Percentiles rank a stretch among this genome's conserved stretches.
Conservation (phyloP, 495 filamentous ascomycete species). For the Baudoinia panamericana region DNA sequence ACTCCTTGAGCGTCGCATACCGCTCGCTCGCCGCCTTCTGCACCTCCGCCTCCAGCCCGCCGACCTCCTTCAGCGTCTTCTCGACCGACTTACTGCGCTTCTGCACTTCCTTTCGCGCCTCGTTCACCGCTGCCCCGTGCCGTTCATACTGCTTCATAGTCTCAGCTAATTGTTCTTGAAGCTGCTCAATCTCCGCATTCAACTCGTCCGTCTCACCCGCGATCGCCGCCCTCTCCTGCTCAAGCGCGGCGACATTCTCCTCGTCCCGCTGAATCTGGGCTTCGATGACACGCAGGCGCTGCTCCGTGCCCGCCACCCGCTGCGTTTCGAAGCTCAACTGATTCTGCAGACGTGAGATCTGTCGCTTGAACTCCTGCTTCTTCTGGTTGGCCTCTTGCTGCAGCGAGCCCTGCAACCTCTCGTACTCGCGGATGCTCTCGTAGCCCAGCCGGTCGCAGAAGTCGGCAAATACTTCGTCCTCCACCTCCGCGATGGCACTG, state of each 20-base stretch:
- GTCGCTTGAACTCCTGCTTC: constrained; percentile 70
- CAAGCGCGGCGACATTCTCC: constrained; percentile 51
- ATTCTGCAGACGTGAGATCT: constrained; percentile 68
- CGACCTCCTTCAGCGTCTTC: constrained; percentile 59
- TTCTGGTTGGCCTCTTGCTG: constrained; percentile 82
- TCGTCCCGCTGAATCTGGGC: constrained; percentile 51
- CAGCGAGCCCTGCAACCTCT: constrained; percentile 77
- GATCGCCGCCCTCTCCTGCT: constrained; percentile 57
- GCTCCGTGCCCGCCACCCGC: constrained; percentile 51
- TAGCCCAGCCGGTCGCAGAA: constrained; percentile 86
- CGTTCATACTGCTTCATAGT: constrained; percentile 51
- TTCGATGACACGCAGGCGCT: constrained; percentile 55
- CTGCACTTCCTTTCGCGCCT: constrained; percentile 70
- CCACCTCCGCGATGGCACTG: constrained; percentile 66
- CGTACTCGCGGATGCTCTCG: constrained; percentile 79
- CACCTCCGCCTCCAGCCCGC: constrained; percentile 63
- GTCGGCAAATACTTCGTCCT: constrained; percentile 74
- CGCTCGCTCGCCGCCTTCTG: constrained; percentile 70
- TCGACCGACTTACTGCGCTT: constrained; percentile 76
- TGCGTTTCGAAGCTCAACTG: constrained; percentile 65
- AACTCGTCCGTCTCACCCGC: constrained; percentile 59
- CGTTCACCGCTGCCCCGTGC: constrained; percentile 61
- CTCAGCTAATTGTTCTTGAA: constrained; percentile 57
- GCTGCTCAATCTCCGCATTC: constrained; percentile 60
- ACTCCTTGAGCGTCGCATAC: constrained; percentile 71